phyloP scores from a whole-genome alignment of 192 early-diverging fungal species.

The Funneliformis geosporum region DNA sequence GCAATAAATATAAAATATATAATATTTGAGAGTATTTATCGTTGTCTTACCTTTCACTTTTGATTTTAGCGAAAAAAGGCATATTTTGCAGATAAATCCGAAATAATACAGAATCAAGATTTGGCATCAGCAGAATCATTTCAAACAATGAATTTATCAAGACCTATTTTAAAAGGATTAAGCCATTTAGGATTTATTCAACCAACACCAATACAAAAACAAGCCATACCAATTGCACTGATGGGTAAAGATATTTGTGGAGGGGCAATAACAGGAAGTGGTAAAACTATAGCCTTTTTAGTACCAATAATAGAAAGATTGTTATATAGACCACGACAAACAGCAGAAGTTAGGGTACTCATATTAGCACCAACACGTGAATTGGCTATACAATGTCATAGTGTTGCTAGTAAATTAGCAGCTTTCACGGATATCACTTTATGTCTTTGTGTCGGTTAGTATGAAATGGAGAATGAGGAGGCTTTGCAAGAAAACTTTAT shows the following conservation, averaged over 20 bases:
- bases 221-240: slow-evolving; percentile 90
- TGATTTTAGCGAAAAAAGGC: slow-evolving; percentile 53
- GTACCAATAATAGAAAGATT: slow-evolving; percentile 95
- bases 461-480: no score
- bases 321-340: slow-evolving; percentile 82
- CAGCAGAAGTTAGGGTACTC: slow-evolving; percentile 79
- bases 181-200: slow-evolving; percentile 85
- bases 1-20: neutral
- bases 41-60: neutral
- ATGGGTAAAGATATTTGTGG: slow-evolving; percentile 98
- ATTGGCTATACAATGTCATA: slow-evolving; percentile 95
- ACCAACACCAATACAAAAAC: slow-evolving; percentile 92
- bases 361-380: slow-evolving; percentile 97
- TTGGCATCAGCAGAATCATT: slow-evolving; percentile 75
- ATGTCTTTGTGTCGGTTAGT: slow-evolving; percentile 75
- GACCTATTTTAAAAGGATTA: slow-evolving; percentile 92
- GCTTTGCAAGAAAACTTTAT: neutral
- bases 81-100: slow-evolving; percentile 53
- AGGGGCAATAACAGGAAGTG: slow-evolving; percentile 96
- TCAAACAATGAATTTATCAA: slow-evolving; percentile 87
- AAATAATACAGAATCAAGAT: slow-evolving; percentile 23
- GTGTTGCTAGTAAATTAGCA: slow-evolving; percentile 82
- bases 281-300: slow-evolving; percentile 97
- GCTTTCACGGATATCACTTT: slow-evolving; percentile 86
- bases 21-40: neutral